phyloP scores from a whole-genome alignment of 805 yeast species.

The Naumovozyma baii region DNA sequence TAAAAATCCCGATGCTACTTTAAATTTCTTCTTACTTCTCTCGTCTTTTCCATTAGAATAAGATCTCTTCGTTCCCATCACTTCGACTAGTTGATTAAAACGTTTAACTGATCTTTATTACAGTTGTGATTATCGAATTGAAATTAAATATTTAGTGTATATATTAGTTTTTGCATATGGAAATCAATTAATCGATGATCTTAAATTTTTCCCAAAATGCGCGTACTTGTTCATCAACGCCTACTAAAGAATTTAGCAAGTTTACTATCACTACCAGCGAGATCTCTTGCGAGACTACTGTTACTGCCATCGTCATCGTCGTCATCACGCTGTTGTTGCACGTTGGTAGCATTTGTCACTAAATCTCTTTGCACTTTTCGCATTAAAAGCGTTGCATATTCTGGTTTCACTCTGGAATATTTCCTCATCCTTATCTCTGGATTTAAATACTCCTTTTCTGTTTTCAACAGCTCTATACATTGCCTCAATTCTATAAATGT shows the following conservation, averaged over 20 bases:
- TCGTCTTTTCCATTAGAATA: constrained; percentile 2
- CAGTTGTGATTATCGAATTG: no score
- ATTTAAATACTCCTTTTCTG: constrained; percentile 51
- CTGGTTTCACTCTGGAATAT: constrained; percentile 66
- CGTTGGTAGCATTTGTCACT: not conserved
- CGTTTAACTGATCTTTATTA: no score
- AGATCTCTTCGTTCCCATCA: not conserved
- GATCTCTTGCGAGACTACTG: constrained; percentile 3
- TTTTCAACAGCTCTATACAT: constrained; percentile 58
- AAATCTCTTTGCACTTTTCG: constrained; percentile 33
- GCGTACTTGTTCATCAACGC: not conserved
- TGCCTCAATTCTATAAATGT: constrained; percentile 76
- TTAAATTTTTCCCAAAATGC: no score
- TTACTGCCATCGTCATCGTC: not conserved
- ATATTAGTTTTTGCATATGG: no score
- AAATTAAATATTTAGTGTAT: no score
- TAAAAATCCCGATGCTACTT: constrained; percentile 32
- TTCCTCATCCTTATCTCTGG: constrained; percentile 48
- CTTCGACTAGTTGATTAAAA: not conserved
- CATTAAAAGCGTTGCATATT: constrained; percentile 54
- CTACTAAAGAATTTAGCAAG: constrained; percentile 15
- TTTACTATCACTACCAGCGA: constrained; percentile 12
- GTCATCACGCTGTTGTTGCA: not conserved
- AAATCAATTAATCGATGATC: no score
- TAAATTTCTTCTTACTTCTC: constrained; percentile 14